Base-by-base conservation (phyloP, 2,329 filamentous ascomycete species). In the Fusarium sp. region DNA sequence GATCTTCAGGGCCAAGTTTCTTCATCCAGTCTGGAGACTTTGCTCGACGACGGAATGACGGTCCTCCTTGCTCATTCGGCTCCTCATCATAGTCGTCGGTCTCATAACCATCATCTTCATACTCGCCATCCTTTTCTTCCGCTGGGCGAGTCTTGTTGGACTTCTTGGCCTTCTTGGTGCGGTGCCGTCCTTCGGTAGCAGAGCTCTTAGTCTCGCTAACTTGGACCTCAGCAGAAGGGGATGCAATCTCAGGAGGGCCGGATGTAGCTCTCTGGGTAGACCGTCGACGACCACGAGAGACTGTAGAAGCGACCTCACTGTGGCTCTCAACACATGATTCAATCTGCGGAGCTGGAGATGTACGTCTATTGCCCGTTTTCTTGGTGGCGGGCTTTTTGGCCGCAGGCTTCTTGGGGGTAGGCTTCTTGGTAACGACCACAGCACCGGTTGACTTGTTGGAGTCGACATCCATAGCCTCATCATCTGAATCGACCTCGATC, bases 21-120 rank as follows among this genome's bases (percentile, higher is more conserved):
- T 61, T 61, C 6, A 60, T 33, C 78, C 78, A 79, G 60, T 79
- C 69, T 2, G 76, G 76, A 12, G 78, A 79, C 18, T 26, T 42
- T 11, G 56, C 59, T 23, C 67, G 64, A 30, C 75, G 71, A 15
- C 60, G 58, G 6, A 20, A 27, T 12, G 23, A 7, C 2, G 38
- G 26, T 2, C 33, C 42, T 14, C 37, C 27, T 38, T 38, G 14
- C 2, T 62, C 38, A 8, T 49, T 42, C 6, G 59, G 20, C 14
- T 62, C 44, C 14, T 70, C 61, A 3, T 64, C 57, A 1, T 54
- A 27, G 3, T 72, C 70, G 1, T 68, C 57, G 3, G 42, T 60
- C 4, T 63, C 55, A 0, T 58, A 46, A 0, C 48, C 69, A 10
- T 60, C 60, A 2, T 63, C 56, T 18, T 72, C 69, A 14, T 64